Base-by-base conservation (phyloP, 1,139 yeast species). In the Saccharomyces hybrid region DNA sequence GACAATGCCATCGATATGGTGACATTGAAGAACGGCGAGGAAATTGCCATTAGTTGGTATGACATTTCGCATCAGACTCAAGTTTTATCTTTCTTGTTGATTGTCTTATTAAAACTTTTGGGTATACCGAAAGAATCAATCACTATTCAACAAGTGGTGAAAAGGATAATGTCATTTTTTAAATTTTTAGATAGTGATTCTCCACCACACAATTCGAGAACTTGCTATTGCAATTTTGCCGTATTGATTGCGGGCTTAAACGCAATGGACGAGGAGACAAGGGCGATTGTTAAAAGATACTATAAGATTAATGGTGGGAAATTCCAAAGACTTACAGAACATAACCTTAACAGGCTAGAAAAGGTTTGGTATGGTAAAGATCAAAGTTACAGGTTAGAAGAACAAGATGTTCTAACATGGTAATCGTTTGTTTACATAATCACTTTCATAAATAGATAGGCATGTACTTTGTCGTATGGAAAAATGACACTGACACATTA, bases 51-150 rank as follows among this genome's bases (percentile, higher is more conserved):
- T 51, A 81, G 86, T 38, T 84, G 89, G 89, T 82, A 78, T 64
- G 91, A 85, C 64, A 73, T 83, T 13, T 75, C 83, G 16, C 86
- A 84, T 61, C 87, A 83, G 59, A 69, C 81, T 1, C 82, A 80
- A 57, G 76, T 78, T 3, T 74, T 80, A 52, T 75, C 79, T 0
- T 75, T 81, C 2, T 71, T 77, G 47, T 58, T 83, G 6, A 70
- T 78, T 25, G 67, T 81, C 2, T 62, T 80, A 23, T 70, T 79
- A 2, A 73, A 77, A 54, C 63, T 82, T 5, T 59, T 82, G 38
- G 75, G 77, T 26, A 65, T 82, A 6, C 81, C 79, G 0, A 75
- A 73, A 58, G 73, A 69, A 16, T 81, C 82, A 46, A 76, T 76
- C 0, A 66, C 81, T 38, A 78, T 84, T 1, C 80, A 77, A 59